A percentile compares a stretch with the other conserved stretches of the same genome.
Evolutionary conservation across 2,329 filamentous ascomycete genomes (phyloP).

Genomic region (Microcera coccophila): DNA sequence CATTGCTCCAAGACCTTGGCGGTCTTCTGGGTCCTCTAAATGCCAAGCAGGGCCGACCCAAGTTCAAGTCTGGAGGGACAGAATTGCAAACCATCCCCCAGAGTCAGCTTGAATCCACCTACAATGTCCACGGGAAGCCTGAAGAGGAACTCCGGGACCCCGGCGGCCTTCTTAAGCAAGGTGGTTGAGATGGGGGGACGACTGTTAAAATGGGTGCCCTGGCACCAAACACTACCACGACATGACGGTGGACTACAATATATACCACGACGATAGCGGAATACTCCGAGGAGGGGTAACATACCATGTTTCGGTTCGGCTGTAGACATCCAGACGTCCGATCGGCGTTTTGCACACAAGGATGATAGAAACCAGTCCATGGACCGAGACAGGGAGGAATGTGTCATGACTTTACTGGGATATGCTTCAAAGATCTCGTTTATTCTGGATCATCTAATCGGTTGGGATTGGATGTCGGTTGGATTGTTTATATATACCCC

Average conservation of each 20-base stretch:
- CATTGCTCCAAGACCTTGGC: slow-evolving; percentile 56
- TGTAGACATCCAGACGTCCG: slow-evolving; percentile 15
- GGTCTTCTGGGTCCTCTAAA: slow-evolving; percentile 47
- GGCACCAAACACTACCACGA: slow-evolving; percentile 11
- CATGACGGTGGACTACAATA: slow-evolving; percentile 10
- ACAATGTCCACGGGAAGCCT: slow-evolving; percentile 29
- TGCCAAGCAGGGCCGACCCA: slow-evolving; percentile 30
- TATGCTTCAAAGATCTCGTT: slow-evolving; percentile 2
- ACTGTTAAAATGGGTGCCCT: no score
- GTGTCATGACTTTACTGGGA: slow-evolving; percentile 3
- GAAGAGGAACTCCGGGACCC: slow-evolving; percentile 37
- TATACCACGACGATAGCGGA: slow-evolving; percentile 16
- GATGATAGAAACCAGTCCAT: no score
- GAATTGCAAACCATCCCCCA: slow-evolving; percentile 47
- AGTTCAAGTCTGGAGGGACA: slow-evolving; percentile 33
- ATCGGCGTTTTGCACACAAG: slow-evolving; percentile 10
- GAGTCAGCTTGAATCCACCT: slow-evolving; percentile 33
- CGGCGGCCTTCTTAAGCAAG: slow-evolving; percentile 38
- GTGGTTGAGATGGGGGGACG: no score
- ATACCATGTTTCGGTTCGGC: slow-evolving; percentile 5
- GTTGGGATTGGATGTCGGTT: slow-evolving; percentile 15
- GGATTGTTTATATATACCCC: slow-evolving; percentile 28
- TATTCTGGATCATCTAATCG: slow-evolving; percentile 10
- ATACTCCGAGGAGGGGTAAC: slow-evolving; percentile 4
- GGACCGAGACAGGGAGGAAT: no score